Evolutionary conservation across 495 filamentous ascomycete species (phyloP).

Genomic region (Xylaria cubensis): DNA sequence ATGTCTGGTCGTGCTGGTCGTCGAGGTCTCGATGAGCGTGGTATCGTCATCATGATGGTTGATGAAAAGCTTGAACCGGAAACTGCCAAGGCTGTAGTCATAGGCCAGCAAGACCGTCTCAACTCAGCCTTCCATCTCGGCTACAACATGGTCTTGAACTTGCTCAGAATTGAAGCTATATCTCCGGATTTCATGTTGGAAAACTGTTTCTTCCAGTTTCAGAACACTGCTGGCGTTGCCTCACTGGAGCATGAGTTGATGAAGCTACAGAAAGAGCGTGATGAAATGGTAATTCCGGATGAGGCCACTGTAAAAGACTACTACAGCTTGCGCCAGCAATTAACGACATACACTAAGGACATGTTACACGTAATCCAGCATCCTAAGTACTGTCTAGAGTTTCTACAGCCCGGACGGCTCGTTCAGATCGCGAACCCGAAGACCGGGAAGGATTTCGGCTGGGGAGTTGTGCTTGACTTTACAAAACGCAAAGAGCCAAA

Average conservation of each 20-base stretch:
- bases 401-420: conserved; percentile 79
- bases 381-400: conserved; percentile 81
- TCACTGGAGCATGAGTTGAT: conserved; percentile 79
- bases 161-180: conserved; percentile 94
- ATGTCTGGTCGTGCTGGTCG: conserved; percentile 97
- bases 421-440: conserved; percentile 81
- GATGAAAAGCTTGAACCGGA: conserved; percentile 96
- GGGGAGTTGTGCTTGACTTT: conserved; percentile 84
- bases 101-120: conserved; percentile 92
- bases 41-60: conserved; percentile 99
- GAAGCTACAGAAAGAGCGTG: conserved; percentile 73
- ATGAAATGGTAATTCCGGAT: conserved; percentile 77
- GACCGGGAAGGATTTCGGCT: conserved; percentile 77
- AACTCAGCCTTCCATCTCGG: conserved; percentile 98
- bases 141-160: conserved; percentile 99
- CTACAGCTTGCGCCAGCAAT: conserved; percentile 81
- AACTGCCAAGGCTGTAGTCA: conserved; percentile 89
- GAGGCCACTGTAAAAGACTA: conserved; percentile 91
- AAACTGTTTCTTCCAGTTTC: conserved; percentile 96
- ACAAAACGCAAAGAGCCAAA: conserved; percentile 65
- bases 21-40: conserved; percentile 95
- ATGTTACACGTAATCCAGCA: conserved; percentile 89
- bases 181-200: conserved; percentile 97
- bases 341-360: conserved; percentile 81
- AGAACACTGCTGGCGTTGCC: conserved; percentile 86